Base-by-base conservation (phyloP, 2,329 filamentous ascomycete species). In the Iodosphaeria phyllophila region DNA sequence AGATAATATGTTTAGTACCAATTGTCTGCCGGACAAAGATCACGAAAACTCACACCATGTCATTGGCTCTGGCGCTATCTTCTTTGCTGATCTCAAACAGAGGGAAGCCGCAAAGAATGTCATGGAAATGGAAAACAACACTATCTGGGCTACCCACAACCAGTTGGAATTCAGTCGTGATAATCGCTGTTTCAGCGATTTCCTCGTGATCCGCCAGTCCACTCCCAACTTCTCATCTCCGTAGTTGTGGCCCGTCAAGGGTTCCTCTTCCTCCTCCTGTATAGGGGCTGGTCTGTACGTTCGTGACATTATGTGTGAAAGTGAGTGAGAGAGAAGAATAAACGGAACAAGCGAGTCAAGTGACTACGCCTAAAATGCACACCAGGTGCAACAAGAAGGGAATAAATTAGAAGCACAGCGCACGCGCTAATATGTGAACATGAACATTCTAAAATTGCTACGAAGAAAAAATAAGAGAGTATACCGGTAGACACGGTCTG, bases 41-140 rank as follows among this genome's bases (percentile, higher is more conserved):
- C n/a, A n/a, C n/a, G n/a, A n/a, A n/a, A n/a, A 19, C 18, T n/a
- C 18, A 19, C 18, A 19, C 18, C 18, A 19, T 19, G 18, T 19
- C n/a, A n/a, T 19, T 8, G 18, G 18, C n/a, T n/a, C n/a, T n/a
- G n/a, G n/a, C n/a, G n/a, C n/a, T n/a, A n/a, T n/a, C n/a, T 29
- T 24, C 14, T 42, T 47, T 5, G 44, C 37, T n/a, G 42, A 42
- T 27, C 44, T 47, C 19, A 43, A 32, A 27, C 49, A 56, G 24
- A 53, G 44, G 2, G 53, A 51, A 5, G 53, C 34, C 4, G 46
- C 43, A 27, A 57, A 56, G 6, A 57, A 37, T 1, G 46, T 46
- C 22, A 52, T 27, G 3, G 54, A 56, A 5, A 43, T 29, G 6
- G 51, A 49, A 17, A 58, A 29, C 12, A 57, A 41, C 7, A 54